Conservation (phyloP, 163 green algal species). For the Volvox carteri region DNA sequence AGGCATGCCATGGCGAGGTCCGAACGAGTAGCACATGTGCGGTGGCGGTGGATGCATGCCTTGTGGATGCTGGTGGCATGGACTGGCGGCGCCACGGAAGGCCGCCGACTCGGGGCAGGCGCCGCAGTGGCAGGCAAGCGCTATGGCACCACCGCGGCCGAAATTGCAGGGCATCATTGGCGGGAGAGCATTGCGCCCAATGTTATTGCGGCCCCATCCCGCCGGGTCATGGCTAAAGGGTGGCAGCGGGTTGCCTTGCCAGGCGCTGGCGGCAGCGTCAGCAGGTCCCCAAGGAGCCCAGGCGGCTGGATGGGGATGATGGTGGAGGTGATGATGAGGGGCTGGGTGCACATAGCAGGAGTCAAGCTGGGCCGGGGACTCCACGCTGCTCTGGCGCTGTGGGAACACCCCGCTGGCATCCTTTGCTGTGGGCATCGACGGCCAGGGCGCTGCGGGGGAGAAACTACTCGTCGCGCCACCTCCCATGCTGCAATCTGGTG, state of each 20-base stretch:
- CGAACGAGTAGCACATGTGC: not conserved
- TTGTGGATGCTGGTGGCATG: not conserved
- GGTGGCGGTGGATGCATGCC: not conserved
- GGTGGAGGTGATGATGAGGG: not conserved
- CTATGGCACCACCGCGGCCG: not conserved
- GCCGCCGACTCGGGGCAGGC: not conserved
- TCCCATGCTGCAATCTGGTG: not conserved
- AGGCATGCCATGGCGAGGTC: not conserved
- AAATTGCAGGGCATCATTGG: not conserved
- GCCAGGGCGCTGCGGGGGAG: not conserved
- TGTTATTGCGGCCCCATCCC: not conserved
- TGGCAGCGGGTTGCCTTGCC: not conserved
- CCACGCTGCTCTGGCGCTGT: conserved; percentile 7
- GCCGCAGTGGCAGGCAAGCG: not conserved
- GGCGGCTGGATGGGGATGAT: not conserved
- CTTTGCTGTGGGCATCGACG: not conserved
- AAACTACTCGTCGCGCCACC: conserved; percentile 1
- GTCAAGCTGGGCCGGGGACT: not conserved
- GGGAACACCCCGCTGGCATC: not conserved
- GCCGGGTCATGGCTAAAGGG: not conserved
- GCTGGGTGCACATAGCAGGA: not conserved
- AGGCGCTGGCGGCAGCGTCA: not conserved
- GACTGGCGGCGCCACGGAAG: not conserved
- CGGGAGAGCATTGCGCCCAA: not conserved
- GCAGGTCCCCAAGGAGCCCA: not conserved